These are phyloP conservation scores for Ceratorhiza oryzae-sativae DNA, from an alignment of 1,284 basidiomycete species.

Conservation along the genomic window DNA sequence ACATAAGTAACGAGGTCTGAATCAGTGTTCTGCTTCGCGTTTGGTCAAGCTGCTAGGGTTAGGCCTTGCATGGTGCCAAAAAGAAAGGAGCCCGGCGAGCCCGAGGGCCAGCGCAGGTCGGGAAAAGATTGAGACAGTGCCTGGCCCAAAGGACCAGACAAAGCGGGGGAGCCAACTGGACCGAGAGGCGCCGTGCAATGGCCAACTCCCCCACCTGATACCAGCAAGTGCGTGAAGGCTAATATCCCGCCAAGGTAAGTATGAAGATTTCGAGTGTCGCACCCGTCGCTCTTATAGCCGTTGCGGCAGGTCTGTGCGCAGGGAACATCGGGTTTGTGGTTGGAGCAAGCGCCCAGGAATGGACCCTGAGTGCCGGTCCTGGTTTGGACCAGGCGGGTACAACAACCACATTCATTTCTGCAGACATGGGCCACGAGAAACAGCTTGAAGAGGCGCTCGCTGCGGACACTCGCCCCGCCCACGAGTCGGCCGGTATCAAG, in stretches of 20 bases:
- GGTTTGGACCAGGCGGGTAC: neutral
- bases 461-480: neutral
- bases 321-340: neutral
- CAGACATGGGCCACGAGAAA: neutral
- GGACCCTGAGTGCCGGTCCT: neutral
- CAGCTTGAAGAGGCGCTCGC: neutral
- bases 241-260: conserved; percentile 34
- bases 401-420: neutral
- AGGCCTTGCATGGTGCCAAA: neutral
- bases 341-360: neutral
- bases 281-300: neutral
- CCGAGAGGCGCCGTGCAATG: conserved; percentile 28
- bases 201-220: conserved; percentile 30
- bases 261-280: neutral
- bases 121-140: conserved; percentile 37
- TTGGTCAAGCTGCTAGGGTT: neutral
- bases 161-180: conserved; percentile 12
- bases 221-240: conserved; percentile 26
- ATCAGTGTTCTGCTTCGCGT: too few species aligned
- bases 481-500: neutral
- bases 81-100: conserved; percentile 22
- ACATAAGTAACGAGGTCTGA: too few species aligned
- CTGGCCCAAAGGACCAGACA: conserved; percentile 28
- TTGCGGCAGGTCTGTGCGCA: neutral
- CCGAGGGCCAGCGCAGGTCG: conserved; percentile 26